Evolutionary conservation across 2,329 filamentous ascomycete species (phyloP), one percentile per base, ranked within the genome.

Genomic region (Fusarium metavorans): DNA sequence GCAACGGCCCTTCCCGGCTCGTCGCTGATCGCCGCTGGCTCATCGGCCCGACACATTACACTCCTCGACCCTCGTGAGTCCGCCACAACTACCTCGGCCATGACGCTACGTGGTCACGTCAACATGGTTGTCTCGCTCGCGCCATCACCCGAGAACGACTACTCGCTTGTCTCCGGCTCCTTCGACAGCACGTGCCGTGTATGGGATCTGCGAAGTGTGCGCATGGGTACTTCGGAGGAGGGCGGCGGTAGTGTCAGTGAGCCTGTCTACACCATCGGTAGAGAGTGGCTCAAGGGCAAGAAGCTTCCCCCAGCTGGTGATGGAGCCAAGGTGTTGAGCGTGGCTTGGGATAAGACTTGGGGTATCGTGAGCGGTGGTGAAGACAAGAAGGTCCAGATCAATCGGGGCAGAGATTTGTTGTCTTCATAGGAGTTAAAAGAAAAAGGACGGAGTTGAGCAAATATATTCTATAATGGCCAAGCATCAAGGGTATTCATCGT

Each of bases 351-450:
- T 83, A 87, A 88, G 81, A 90, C 91, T 8, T 91, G 97, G 80
- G 97, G 97, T 1, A 96, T 99, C 81, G 93, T 98, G 52, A 97
- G 94, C 79, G 95, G 88, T 50, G 95, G 96, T 18, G 95, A 98
- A 88, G 97, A 99, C 81, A 98, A 97, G 86, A 92, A 91, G 85
- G 92, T 99, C 78, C 97, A 99, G 87, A 91, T 99, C 70, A 98
- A 99, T 83, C 88, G 89, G 76, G 92, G 91, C 20, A 87, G 89
- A 72, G 88, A 86, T 67, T 75, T 90, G 50, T 79, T 89, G 52
- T 79, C 81, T 37, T 79, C 80, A 80, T 85, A 81, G 75, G 73
- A 52, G 67, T 70, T 70, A 71, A 48, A 50, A 45, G 30, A 58
- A 62, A 61, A 64, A 66, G 61, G 50, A 52, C 35, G 43, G 69